A percentile compares a stretch with the other conserved stretches of the same genome.
Evolutionary conservation across 331 rosid species (phyloP).

Genomic region (Acacia concinna): DNA sequence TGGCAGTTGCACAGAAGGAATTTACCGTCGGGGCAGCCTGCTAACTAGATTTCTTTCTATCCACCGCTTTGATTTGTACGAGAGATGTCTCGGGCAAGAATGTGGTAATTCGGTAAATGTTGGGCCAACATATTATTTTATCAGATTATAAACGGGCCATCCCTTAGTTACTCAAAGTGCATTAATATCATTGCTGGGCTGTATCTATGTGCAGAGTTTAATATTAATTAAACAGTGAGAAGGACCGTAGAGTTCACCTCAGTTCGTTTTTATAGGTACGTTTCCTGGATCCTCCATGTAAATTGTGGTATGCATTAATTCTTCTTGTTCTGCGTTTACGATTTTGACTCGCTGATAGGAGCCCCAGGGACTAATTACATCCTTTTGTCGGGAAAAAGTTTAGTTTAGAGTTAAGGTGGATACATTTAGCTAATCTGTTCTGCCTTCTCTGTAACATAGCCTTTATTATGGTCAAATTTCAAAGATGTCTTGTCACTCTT

Average conservation of each 20-base stretch:
- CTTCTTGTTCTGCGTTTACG: neutral
- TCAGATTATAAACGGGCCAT: neutral
- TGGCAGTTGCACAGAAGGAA: slow-evolving; percentile 31
- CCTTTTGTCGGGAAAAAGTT: slow-evolving; percentile 24
- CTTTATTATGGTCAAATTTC: slow-evolving; percentile 40
- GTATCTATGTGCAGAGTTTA: slow-evolving; percentile 2
- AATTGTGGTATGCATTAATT: neutral
- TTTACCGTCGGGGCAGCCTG: slow-evolving; percentile 7
- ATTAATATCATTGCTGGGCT: neutral
- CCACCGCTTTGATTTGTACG: neutral
- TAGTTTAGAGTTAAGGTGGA: slow-evolving; percentile 29
- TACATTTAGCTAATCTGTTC: slow-evolving; percentile 56
- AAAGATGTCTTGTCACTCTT: slow-evolving; percentile 44
- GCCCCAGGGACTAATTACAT: slow-evolving; percentile 4
- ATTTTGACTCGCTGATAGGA: neutral
- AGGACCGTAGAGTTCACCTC: neutral
- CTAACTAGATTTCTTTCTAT: neutral
- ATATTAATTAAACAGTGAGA: neutral
- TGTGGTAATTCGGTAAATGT: neutral
- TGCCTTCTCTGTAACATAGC: slow-evolving; percentile 45
- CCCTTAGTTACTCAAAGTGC: neutral
- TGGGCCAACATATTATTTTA: neutral
- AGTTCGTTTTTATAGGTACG: slow-evolving; percentile 15
- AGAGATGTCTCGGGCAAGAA: slow-evolving; percentile 12
- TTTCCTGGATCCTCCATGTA: slow-evolving; percentile 9